Conservation (phyloP, 371 early-diverging fungal species). For the Blakeslea trispora region DNA sequence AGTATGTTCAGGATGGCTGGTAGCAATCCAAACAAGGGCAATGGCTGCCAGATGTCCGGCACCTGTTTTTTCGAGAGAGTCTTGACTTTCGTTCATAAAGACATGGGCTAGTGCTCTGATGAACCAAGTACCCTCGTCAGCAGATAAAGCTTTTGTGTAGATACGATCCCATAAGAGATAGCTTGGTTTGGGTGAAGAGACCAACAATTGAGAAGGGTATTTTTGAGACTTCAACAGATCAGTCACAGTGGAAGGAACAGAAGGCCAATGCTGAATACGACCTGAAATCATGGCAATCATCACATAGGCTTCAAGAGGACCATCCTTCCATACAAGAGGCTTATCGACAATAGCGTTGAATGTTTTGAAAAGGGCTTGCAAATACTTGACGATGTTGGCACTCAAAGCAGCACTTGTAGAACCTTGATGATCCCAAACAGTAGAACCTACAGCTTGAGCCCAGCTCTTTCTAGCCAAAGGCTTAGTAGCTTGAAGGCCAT, state of each 20-base stretch:
- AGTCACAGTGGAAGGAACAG: constrained; percentile 29
- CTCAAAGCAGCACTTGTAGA: constrained; percentile 42
- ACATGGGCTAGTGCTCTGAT: constrained; percentile 61
- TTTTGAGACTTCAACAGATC: constrained; percentile 46
- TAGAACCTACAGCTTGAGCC: constrained; percentile 51
- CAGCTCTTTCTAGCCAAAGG: constrained; percentile 60
- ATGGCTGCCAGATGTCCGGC: constrained; percentile 39
- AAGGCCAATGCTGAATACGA: constrained; percentile 48
- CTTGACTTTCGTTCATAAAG: constrained; percentile 36
- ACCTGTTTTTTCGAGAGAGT: constrained; percentile 38
- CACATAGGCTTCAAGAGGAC: constrained; percentile 77
- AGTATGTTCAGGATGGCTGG: constrained; percentile 54
- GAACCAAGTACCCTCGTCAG: constrained; percentile 77
- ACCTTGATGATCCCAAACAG: constrained; percentile 49
- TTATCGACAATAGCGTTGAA: constrained; percentile 66
- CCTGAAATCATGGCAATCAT: constrained; percentile 56
- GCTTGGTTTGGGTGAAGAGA: constrained; percentile 60
- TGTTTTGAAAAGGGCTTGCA: constrained; percentile 56
- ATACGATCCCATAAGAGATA: constrained; percentile 83
- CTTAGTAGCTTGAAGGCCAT: constrained; percentile 63
- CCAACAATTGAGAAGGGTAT: constrained; percentile 38
- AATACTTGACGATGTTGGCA: constrained; percentile 38
- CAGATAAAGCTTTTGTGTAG: constrained; percentile 70
- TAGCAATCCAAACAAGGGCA: constrained; percentile 57
- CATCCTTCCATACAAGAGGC: constrained; percentile 66